Base-by-base conservation (phyloP, 345 rosid genomes). In the Populus euphratica region DNA sequence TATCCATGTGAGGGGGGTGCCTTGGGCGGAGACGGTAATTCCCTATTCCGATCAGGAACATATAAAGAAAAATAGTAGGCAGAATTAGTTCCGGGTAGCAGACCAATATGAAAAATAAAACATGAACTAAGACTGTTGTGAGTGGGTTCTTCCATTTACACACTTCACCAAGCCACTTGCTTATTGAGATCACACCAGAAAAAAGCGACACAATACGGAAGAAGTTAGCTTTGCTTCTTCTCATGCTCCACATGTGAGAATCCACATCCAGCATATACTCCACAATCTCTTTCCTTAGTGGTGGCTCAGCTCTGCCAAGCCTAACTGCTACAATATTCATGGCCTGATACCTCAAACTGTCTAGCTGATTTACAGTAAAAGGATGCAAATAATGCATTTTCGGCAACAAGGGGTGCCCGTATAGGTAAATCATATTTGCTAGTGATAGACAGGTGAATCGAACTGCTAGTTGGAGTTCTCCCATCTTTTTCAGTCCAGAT, bases 231-330 rank as follows among this genome's bases (percentile, higher is more conserved):
- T 81, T 81, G 79, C 82, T 82, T 66, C 84, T 78, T 72, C 84
- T 82, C 84, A 82, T 82, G 64, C 84, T 82, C 84, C 84, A 82
- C 84, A 82, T 82, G 49, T 82, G 84, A 62, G 81, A 82, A 66
- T 77, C 84, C 17, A 78, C 81, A 71, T 82, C 81, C 25, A 82
- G 70, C 84, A 82, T 78, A 17, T 78, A 82, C 80, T 82, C 84
- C 33, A 82, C 84, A 17, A 78, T 79, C 69, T 82, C 84, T 70
- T 82, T 82, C 73, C 84, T 78, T 23, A 82, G 72, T 1, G 84
- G 76, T 52, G 84, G 84, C 78, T 82, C 81, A 1, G 81, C 81
- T 50, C 84, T 67, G 38, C 81, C 76, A 10, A 78, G 76, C 84
- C 79, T 78, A n/a, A 71, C 67, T 17, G 81, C 78, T 23, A 82